A percentile compares a stretch with the other conserved stretches of the same genome.
These are phyloP conservation scores for Scutellaria barbata DNA, from an alignment of 257 asterid genomes.

Conservation along the genomic window DNA sequence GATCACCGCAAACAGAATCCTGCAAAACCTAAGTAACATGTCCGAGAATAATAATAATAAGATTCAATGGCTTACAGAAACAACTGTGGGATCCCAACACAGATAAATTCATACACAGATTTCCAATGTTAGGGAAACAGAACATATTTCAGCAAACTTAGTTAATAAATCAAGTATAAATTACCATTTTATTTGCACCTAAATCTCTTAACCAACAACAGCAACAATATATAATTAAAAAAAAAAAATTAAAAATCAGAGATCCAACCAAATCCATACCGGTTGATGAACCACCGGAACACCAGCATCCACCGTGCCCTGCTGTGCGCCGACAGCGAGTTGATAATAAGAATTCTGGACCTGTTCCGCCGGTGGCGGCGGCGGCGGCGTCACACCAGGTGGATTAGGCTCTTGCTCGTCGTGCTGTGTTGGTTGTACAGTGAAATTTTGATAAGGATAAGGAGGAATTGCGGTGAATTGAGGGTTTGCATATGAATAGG, in stretches of 20 bases:
- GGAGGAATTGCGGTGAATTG: constrained; percentile 39
- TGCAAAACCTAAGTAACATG: neutral
- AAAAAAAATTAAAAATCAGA: neutral
- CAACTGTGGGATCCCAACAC: neutral
- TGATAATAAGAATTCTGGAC: constrained; percentile 36
- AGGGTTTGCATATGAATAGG: constrained; percentile 41
- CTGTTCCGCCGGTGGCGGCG: constrained; percentile 16
- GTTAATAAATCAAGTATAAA: neutral
- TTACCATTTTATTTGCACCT: neutral
- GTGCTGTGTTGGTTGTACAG: constrained; percentile 44
- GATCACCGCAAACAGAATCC: neutral
- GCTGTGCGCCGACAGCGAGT: constrained; percentile 31
- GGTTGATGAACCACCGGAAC: constrained; percentile 41
- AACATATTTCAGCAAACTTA: constrained; percentile 1
- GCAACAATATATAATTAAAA: neutral
- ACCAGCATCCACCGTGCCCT: constrained; percentile 35
- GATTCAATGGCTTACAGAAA: too few relatives aligned
- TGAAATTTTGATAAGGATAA: constrained; percentile 37
- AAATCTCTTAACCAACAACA: neutral
- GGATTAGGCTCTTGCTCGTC: constrained; percentile 52
- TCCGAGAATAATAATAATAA: neutral
- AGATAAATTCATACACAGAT: neutral
- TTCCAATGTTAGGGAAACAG: neutral
- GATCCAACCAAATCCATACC: constrained; percentile 37
- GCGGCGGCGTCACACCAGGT: constrained; percentile 55